Base-by-base conservation (phyloP, 2,329 filamentous ascomycete genomes). In the Aspergillus sp. region DNA sequence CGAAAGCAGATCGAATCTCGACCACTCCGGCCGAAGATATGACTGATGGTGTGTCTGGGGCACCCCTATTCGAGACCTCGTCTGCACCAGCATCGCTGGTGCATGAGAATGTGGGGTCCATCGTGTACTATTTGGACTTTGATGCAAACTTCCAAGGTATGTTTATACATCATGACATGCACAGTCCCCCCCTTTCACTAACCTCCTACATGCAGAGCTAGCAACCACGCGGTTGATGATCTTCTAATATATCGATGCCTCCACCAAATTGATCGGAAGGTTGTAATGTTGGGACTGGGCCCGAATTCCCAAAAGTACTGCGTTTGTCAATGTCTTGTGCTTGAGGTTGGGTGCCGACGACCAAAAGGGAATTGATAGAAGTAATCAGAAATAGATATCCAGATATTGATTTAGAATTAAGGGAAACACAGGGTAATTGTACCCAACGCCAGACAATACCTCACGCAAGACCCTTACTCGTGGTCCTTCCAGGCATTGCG, bases 401-500 rank as follows among this genome's bases (percentile, higher is more conserved):
- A n/a, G n/a, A n/a, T n/a, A n/a, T n/a, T n/a, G n/a, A n/a, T n/a
- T n/a, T n/a, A n/a, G n/a, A n/a, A n/a, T n/a, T n/a, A n/a, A n/a
- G n/a, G n/a, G n/a, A n/a, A n/a, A n/a, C n/a, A n/a, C n/a, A n/a
- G n/a, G n/a, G n/a, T n/a, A n/a, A n/a, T n/a, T n/a, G n/a, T n/a
- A n/a, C n/a, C n/a, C n/a, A n/a, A n/a, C n/a, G n/a, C n/a, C n/a
- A n/a, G n/a, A n/a, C n/a, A n/a, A n/a, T n/a, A n/a, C n/a, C n/a
- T n/a, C n/a, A n/a, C n/a, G n/a, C n/a, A n/a, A n/a, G n/a, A n/a
- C n/a, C 21, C 21, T 23, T 23, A 29, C 25, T 29, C 25, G 11
- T 10, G 11, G 9, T 6, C 38, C 6, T 31, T 32, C 59, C 59
- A 61, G 3, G 49, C 44, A 0, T 47, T 19, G 3, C 17, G 11